A percentile compares a stretch with the other conserved stretches of the same genome.
These are phyloP conservation scores for Tremellales sp. DNA, from an alignment of 1,284 basidiomycete genomes.

Conservation along the genomic window DNA sequence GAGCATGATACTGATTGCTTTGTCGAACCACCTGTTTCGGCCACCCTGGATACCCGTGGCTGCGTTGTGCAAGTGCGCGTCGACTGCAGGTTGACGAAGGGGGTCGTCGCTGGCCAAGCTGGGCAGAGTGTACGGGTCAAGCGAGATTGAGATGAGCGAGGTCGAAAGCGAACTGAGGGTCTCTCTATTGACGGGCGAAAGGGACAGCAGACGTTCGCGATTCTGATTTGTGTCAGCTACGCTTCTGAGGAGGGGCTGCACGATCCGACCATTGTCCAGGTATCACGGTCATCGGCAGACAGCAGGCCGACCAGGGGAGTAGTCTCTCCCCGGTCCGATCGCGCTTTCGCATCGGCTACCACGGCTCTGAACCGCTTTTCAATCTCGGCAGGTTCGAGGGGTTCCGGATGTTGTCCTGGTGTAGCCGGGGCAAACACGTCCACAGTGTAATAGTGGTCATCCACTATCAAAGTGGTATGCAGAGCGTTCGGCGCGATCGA, in stretches of 20 bases:
- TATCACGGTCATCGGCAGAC: constrained; percentile 74
- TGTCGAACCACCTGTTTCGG: constrained; percentile 90
- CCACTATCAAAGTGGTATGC: constrained; percentile 67
- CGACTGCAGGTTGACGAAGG: constrained; percentile 55
- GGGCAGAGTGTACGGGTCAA: constrained; percentile 53
- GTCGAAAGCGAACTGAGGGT: constrained; percentile 63
- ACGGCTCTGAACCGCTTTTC: constrained; percentile 64
- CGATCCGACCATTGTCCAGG: constrained; percentile 68
- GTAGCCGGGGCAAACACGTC: constrained; percentile 56
- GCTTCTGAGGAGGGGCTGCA: constrained; percentile 11
- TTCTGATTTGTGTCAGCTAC: constrained; percentile 55
- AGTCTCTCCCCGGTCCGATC: constrained; percentile 56
- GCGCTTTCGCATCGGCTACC: constrained; percentile 63
- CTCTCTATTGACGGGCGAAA: constrained; percentile 63
- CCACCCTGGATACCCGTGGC: constrained; percentile 65
- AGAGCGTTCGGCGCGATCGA: constrained; percentile 55
- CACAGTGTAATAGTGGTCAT: constrained; percentile 78
- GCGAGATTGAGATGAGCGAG: constrained; percentile 68
- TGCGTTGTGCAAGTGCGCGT: constrained; percentile 73
- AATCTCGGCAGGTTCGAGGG: constrained; percentile 55
- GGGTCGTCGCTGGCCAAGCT: constrained; percentile 49
- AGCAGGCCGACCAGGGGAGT: constrained; percentile 66
- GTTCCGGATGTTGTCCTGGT: constrained; percentile 34
- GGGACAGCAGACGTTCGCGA: constrained; percentile 62
- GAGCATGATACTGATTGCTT: constrained; percentile 75